These are phyloP conservation scores for Psidium friedrichsthalianum DNA, from an alignment of 345 rosid genomes.

Conservation along the genomic window DNA sequence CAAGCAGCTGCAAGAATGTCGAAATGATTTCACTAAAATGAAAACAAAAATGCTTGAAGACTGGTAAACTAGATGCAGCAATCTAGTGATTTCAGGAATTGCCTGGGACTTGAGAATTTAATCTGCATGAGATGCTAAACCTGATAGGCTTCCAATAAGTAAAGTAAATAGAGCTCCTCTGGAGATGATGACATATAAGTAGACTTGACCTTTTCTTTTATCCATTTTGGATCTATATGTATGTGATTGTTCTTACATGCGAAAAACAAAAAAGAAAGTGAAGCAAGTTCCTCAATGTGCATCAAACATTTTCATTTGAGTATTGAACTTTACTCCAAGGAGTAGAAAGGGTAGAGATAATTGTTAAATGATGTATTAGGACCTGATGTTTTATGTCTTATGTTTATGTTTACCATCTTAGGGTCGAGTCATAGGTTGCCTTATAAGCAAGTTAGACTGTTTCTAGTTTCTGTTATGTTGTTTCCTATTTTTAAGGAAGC, in stretches of 20 bases:
- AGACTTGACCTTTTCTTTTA: not conserved
- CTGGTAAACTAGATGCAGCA: not conserved
- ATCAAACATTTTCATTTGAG: not conserved
- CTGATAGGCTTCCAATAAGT: not conserved
- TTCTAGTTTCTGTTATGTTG: no score
- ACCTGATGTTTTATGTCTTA: no score
- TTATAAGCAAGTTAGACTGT: no score
- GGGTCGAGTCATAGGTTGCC: no score
- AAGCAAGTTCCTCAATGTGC: not conserved
- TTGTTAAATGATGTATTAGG: no score
- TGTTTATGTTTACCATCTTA: no score
- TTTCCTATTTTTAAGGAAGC: no score
- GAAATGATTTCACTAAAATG: not conserved
- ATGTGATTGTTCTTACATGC: not conserved
- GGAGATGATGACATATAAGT: not conserved
- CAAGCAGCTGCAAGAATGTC: slow-evolving; percentile 53
- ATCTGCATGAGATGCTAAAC: not conserved
- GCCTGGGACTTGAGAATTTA: not conserved
- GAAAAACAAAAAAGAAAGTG: not conserved
- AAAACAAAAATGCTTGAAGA: not conserved
- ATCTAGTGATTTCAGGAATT: not conserved
- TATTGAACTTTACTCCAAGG: not conserved
- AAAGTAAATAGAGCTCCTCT: not conserved
- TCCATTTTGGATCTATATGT: not conserved
- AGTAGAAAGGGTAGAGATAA: not conserved